Percentiles rank a stretch among this genome's conserved stretches.
These are phyloP conservation scores for Geotrichum phurueaensis DNA, from an alignment of 1,139 yeast genomes.

Conservation along the genomic window DNA sequence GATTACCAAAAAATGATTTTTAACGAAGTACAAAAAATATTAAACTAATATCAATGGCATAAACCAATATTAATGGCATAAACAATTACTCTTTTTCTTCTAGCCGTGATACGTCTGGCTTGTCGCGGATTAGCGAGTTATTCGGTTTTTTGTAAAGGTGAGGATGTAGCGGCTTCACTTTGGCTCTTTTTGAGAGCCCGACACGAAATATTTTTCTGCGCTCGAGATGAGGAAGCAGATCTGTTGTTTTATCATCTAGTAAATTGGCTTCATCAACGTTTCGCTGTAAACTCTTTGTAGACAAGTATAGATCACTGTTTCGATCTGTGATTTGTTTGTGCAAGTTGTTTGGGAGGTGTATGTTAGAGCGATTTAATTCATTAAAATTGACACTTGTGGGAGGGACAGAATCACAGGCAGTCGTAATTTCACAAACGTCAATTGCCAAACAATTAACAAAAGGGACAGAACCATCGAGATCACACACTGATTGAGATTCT, in stretches of 20 bases:
- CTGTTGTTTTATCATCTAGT: not conserved
- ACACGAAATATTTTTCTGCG: slow-evolving; percentile 7
- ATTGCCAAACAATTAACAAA: not conserved
- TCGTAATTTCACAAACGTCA: not conserved
- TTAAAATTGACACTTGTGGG: not conserved
- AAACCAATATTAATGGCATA: not conserved
- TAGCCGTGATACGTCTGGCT: not conserved
- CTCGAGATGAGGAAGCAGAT: not conserved
- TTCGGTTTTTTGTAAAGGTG: slow-evolving; percentile 6
- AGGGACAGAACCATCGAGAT: not conserved
- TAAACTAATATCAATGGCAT: not conserved
- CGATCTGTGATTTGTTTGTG: not conserved
- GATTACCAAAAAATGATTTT: slow-evolving; percentile 30
- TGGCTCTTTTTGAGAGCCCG: slow-evolving; percentile 12
- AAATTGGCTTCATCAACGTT: not conserved
- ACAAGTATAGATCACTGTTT: not conserved
- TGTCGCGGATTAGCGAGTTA: not conserved
- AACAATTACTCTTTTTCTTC: not conserved
- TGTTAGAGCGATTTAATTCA: not conserved
- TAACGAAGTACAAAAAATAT: not conserved
- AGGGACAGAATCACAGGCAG: not conserved
- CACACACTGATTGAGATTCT: not conserved
- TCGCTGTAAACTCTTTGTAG: not conserved
- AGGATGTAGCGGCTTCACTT: slow-evolving; percentile 12
- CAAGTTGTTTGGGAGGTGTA: not conserved